Percentiles rank a stretch among this genome's conserved stretches.
These are phyloP conservation scores for Exserohilum rostratum DNA, from an alignment of 2,329 filamentous ascomycete species.

Conservation along the genomic window DNA sequence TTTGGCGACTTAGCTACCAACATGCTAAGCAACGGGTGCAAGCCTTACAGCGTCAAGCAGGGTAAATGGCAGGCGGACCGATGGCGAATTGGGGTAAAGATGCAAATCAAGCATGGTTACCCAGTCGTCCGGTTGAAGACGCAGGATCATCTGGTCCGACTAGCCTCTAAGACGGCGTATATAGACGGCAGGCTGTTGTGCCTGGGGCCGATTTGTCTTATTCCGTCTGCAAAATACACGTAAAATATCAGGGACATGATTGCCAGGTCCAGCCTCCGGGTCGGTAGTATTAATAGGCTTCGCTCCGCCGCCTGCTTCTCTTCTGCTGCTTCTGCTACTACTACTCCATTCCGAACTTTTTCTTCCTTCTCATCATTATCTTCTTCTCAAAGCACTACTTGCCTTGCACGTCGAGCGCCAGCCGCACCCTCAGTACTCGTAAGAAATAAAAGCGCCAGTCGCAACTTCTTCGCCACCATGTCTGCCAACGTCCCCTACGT, in stretches of 20 bases:
- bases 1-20: not conserved
- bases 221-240: constrained; percentile 20
- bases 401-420: constrained; percentile 10
- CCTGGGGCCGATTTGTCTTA: constrained; percentile 19
- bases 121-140: constrained; percentile 31
- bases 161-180: constrained; percentile 30
- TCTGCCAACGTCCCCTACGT: constrained; percentile 36
- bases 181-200: constrained; percentile 25
- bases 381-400: constrained; percentile 8
- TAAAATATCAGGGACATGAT: constrained; percentile 22
- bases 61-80: constrained; percentile 28
- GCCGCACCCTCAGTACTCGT: constrained; percentile 2
- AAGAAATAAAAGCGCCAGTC: constrained; percentile 9
- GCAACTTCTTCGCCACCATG: constrained; percentile 32
- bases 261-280: constrained; percentile 22
- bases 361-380: constrained; percentile 12
- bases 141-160: constrained; percentile 24
- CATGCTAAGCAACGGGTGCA: constrained; percentile 1
- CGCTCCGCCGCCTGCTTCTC: constrained; percentile 18
- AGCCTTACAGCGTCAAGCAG: constrained; percentile 17
- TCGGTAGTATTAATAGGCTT: constrained; percentile 32
- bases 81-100: constrained; percentile 25
- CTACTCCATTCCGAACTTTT: constrained; percentile 10
- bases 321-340: not conserved
- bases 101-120: constrained; percentile 3